Evolutionary conservation across 1,284 basidiomycete genomes (phyloP), one percentile per base, ranked within the genome.

Genomic region (Fomitopsis pinicola): DNA sequence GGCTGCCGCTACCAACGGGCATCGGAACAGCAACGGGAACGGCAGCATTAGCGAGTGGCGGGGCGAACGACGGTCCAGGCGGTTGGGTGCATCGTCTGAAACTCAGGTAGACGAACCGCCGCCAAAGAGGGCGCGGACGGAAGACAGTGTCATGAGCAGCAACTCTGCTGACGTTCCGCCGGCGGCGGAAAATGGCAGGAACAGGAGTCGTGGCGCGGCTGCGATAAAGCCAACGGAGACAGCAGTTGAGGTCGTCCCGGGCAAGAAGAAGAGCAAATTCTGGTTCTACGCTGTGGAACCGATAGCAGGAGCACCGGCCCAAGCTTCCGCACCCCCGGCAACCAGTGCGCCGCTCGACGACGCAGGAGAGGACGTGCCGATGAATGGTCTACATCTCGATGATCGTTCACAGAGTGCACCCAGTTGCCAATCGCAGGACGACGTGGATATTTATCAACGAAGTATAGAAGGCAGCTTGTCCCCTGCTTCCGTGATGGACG

Each of bases 241-340:
- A 33, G 86, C 84, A n/a, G 67, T 90, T 67, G 90, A 91, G 63
- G 80, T 85, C 60, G 78, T 90, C 42, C 83, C 82, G 33, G 89
- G 89, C 62, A 89, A 88, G 77, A 91, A 89, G 77, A 85, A 82
- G 72, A 91, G 89, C 69, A 91, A 88, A 69, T 92, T 85, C 71
- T 91, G 90, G 89, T 87, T 87, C 57, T 92, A 92, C 66, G 90
- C 89, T 14, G 88, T 92, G 22, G 90, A 92, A 66, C 86, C 89
- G 1, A 68, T 81, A 50, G 64, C 78, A 8, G 60, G 72, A 45
- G 65, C 71, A 14, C 61, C 67, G 53, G 61, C 54, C 5, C 53
- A 57, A 5, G 63, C 63, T 40, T 35, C 59, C 42, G 48, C 46
- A 19, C 46, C 63, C 35, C 66, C 62, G 19, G 48, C 62, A 30